phyloP scores from a whole-genome alignment of 208 protist species.

The Trypanosoma brucei region DNA sequence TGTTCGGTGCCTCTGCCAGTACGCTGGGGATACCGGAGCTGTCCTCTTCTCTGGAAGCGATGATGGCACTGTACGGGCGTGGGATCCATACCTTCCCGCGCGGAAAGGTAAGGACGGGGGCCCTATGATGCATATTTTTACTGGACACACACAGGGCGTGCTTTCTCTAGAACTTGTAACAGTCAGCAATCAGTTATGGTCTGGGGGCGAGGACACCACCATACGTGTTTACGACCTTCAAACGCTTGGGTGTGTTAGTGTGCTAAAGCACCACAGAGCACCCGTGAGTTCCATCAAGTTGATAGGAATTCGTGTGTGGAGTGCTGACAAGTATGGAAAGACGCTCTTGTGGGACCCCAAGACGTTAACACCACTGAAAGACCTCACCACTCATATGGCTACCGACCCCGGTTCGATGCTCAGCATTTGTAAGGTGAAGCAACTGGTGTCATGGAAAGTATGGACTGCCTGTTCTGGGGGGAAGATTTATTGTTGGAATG shows the following conservation, averaged over 20 bases:
- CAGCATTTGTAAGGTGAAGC: conserved; percentile 57
- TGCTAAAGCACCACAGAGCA: conserved; percentile 52
- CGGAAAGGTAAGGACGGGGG: conserved; percentile 19
- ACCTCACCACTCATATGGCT: conserved; percentile 43
- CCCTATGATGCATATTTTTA: conserved; percentile 54
- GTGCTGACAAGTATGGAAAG: conserved; percentile 75
- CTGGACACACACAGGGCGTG: conserved; percentile 45
- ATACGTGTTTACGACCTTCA: conserved; percentile 80
- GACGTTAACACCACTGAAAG: conserved; percentile 56
- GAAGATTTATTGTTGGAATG: conserved; percentile 82
- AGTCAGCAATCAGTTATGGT: conserved; percentile 73
- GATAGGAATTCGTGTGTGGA: conserved; percentile 76
- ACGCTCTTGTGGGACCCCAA: conserved; percentile 81
- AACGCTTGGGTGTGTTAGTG: conserved; percentile 41
- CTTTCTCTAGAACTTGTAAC: conserved; percentile 42
- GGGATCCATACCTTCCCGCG: conserved; percentile 55
- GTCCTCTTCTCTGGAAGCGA: conserved; percentile 81
- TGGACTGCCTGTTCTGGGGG: conserved; percentile 66
- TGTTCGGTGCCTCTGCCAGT: conserved; percentile 52
- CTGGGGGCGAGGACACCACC: conserved; percentile 70
- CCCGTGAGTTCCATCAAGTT: conserved; percentile 52
- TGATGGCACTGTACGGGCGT: conserved; percentile 70
- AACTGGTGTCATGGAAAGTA: conserved; percentile 55
- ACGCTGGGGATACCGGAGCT: conserved; percentile 48
- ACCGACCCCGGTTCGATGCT: conserved; percentile 35